phyloP scores from a whole-genome alignment of 2,329 filamentous ascomycete genomes.

The Penicillium expansum region DNA sequence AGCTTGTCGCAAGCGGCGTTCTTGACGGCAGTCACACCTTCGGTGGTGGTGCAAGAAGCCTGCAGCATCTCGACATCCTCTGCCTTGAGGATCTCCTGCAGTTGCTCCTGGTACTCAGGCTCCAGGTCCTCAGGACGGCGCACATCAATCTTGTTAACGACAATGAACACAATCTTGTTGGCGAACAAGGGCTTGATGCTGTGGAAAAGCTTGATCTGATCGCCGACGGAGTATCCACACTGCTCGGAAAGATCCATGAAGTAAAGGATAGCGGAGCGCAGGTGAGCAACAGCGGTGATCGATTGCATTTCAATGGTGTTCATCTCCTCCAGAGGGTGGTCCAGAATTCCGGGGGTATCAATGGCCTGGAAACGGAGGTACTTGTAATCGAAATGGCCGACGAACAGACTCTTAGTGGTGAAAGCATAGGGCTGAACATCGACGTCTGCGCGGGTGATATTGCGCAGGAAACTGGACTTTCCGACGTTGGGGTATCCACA shows the following conservation, averaged over 20 bases:
- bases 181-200: slow-evolving; percentile 96
- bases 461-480: slow-evolving; percentile 93
- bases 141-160: slow-evolving; percentile 98
- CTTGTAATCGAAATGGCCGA: slow-evolving; percentile 97
- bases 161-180: slow-evolving; percentile 95
- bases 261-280: slow-evolving; percentile 91
- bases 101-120: slow-evolving; percentile 69
- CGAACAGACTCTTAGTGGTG: slow-evolving; percentile 95
- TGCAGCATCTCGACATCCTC: slow-evolving; percentile 91
- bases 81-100: slow-evolving; percentile 77
- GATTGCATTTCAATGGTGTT: slow-evolving; percentile 99
- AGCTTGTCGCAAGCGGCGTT: slow-evolving; percentile 91
- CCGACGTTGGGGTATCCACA: slow-evolving; percentile 97
- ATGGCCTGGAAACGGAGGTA: slow-evolving; percentile 88
- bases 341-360: slow-evolving; percentile 96
- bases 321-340: slow-evolving; percentile 98
- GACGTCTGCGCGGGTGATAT: slow-evolving; percentile 89
- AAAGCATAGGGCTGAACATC: slow-evolving; percentile 98
- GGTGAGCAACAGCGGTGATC: slow-evolving; percentile 95
- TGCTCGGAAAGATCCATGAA: slow-evolving; percentile 98
- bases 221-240: slow-evolving; percentile 88
- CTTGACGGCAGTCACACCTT: slow-evolving; percentile 91
- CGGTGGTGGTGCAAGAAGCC: slow-evolving; percentile 89
- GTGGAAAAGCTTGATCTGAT: slow-evolving; percentile 92
- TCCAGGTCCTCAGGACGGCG: slow-evolving; percentile 83